Evolutionary conservation across 1,139 yeast species (phyloP), one percentile per base, ranked within the genome.

Genomic region (Lodderomyces margitis): DNA sequence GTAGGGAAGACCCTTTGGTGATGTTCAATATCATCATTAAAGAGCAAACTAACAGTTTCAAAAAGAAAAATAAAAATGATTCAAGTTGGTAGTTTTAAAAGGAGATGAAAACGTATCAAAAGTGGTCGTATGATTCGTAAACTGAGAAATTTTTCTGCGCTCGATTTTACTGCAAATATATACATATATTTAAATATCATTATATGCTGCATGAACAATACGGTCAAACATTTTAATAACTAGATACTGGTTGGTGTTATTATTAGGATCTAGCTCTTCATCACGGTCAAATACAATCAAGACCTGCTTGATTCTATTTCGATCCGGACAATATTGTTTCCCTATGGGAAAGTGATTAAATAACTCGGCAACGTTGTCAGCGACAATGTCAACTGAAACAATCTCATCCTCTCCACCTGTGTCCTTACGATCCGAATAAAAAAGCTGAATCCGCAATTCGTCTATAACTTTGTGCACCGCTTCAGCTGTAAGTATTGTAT

Each of bases 151-250:
- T 33, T 33, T 33, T 21, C 10, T 9, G 16, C 32, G 20, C 14
- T 21, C 6, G 15, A 21, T 12, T 35, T 34, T 25, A 8, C 25
- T 28, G 38, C 32, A 19, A 40, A 40, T 10, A 2, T 16, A 25
- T n/a, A 23, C 31, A 61, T 41, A 38, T 14, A 2, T 8, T 38
- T 37, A 45, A 16, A 46, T 37, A 19, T 64, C 69, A 4, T 63
- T 64, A 47, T 63, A 67, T 33, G 66, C 41, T 32, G 56, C 54
- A 39, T 57, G 57, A 36, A 59, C 45, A 17, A 66, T 34, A 38
- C 55, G 54, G 48, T 71, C 77, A 15, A 70, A 32, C 11, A 66
- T 36, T 31, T 61, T 52, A 14, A 68, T 49, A 11, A 62, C 48
- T 11, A 70, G 53, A 36, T 68, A 55, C 47, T 57, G 55, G 49